These are phyloP conservation scores for Pluteus cervinus DNA, from an alignment of 768 basidiomycete species.

Conservation along the genomic window DNA sequence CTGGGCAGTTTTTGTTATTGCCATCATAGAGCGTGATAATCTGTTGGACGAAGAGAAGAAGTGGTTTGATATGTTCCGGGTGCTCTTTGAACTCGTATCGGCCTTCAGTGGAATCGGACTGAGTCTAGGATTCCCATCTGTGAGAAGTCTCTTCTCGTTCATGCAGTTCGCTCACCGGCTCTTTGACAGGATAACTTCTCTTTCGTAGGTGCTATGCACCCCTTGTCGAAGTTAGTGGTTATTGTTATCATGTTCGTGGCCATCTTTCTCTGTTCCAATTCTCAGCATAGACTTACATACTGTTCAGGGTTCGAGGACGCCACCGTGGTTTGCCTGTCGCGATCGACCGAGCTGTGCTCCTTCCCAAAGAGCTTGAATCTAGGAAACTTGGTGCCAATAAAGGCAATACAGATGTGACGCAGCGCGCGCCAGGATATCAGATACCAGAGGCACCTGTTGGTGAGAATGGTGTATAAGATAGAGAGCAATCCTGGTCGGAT, in stretches of 20 bases:
- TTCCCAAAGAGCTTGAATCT: constrained; percentile 35
- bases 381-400: no score
- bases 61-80: constrained; percentile 57
- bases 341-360: constrained; percentile 50
- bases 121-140: constrained; percentile 54
- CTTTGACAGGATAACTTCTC: constrained; percentile 46
- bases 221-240: constrained; percentile 67
- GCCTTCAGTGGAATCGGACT: constrained; percentile 69
- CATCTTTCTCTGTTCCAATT: background rate
- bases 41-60: constrained; percentile 48
- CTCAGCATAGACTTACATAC: background rate
- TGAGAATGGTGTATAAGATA: no score
- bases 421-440: no score
- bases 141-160: constrained; percentile 11
- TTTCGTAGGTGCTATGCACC: constrained; percentile 54
- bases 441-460: no score
- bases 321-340: constrained; percentile 69
- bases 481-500: no score
- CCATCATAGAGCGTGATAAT: constrained; percentile 61
- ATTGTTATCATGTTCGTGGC: constrained; percentile 61
- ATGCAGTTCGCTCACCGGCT: background rate
- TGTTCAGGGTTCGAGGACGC: constrained; percentile 53
- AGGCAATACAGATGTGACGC: no score
- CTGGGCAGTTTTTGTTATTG: constrained; percentile 63
- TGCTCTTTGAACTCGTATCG: constrained; percentile 61